Evolutionary conservation across 495 filamentous ascomycete genomes (phyloP).

Genomic region (Pyrenopolyporus hunteri): DNA sequence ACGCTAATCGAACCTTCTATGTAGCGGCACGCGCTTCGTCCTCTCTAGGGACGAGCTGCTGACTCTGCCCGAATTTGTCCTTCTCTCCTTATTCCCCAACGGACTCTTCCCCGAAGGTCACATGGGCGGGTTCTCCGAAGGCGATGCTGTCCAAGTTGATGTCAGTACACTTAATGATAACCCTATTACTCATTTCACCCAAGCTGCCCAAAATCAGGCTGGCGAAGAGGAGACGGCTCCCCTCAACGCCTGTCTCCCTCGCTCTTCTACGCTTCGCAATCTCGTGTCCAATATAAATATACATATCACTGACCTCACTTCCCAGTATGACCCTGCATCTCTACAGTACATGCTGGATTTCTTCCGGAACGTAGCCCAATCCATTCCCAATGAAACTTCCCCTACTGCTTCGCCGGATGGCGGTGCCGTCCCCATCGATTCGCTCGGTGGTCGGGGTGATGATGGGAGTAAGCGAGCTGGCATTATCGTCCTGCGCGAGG

Average conservation of each 20-base stretch:
- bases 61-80: slow-evolving; percentile 94
- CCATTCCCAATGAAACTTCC: slow-evolving; percentile 77
- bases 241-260: slow-evolving; percentile 28
- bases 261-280: slow-evolving; percentile 43
- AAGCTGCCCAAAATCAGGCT: slow-evolving; percentile 22
- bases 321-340: slow-evolving; percentile 93
- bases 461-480: slow-evolving; percentile 77
- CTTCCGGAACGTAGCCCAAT: slow-evolving; percentile 93
- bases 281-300: slow-evolving; percentile 55
- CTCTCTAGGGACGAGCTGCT: slow-evolving; percentile 93
- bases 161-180: slow-evolving; percentile 62
- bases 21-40: slow-evolving; percentile 88
- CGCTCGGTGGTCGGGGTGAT: slow-evolving; percentile 50
- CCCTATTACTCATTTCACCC: slow-evolving; percentile 28
- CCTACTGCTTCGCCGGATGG: slow-evolving; percentile 64
- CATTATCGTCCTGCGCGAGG: slow-evolving; percentile 96
- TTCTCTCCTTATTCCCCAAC: slow-evolving; percentile 98
- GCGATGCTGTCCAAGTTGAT: slow-evolving; percentile 95
- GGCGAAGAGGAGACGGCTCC: slow-evolving; percentile 33
- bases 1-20: slow-evolving; percentile 39
- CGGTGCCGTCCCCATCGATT: slow-evolving; percentile 67
- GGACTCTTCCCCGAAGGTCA: slow-evolving; percentile 97
- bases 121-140: slow-evolving; percentile 87
- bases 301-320: slow-evolving; percentile 62
- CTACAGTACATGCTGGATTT: slow-evolving; percentile 99